Evolutionary conservation across 257 asterid species (phyloP).

Genomic region (Scutellaria galericulata): DNA sequence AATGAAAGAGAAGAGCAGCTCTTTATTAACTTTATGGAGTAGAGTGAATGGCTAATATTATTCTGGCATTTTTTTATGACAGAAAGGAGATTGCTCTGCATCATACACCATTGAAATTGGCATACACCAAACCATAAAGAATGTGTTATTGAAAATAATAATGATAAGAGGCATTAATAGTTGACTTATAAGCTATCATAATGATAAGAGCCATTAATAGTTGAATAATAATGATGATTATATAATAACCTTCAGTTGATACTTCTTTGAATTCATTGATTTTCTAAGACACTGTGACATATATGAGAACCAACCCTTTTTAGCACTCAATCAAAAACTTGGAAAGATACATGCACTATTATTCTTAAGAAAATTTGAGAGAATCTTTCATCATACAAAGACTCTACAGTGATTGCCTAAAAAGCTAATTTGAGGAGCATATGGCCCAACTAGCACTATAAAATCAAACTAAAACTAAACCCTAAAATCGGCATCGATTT

Average conservation of each 20-base stretch:
- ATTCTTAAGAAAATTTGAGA: no score
- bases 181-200: conserved; percentile 42
- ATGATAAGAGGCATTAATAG: conserved; percentile 43
- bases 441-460: no score
- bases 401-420: no score
- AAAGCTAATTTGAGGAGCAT: no score
- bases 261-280: not conserved
- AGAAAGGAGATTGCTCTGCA: conserved; percentile 25
- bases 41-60: conserved; percentile 30
- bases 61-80: conserved; percentile 15
- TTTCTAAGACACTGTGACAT: not conserved
- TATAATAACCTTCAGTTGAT: conserved; percentile 3
- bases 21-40: not conserved
- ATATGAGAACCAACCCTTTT: no score
- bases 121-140: conserved; percentile 18
- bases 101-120: conserved; percentile 34
- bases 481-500: no score
- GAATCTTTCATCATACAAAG: no score
- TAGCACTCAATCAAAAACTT: no score
- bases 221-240: no score
- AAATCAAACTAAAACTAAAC: no score
- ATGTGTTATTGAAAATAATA: conserved; percentile 27
- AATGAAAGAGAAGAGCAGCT: not conserved
- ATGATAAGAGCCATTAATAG: no score
- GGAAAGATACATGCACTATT: no score